phyloP scores from a whole-genome alignment of 2,329 filamentous ascomycete genomes.

The Rutstroemia sp. region DNA sequence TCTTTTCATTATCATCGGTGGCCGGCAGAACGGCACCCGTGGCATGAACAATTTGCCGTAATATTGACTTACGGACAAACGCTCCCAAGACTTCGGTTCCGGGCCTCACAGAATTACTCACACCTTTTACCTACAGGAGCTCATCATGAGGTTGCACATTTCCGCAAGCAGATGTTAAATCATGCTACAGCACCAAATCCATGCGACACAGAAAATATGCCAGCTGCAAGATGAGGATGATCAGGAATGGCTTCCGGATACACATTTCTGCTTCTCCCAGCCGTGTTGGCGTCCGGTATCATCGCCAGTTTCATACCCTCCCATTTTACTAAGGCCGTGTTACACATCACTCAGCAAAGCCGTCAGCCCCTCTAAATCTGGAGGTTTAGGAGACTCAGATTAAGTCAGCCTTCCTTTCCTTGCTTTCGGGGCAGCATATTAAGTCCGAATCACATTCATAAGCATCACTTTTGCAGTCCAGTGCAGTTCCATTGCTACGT shows the following conservation, averaged over 20 bases:
- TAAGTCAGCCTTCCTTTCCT: neutral
- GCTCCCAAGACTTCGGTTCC: neutral
- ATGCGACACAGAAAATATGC: neutral
- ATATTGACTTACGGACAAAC: neutral
- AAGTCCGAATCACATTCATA: slow-evolving; percentile 3
- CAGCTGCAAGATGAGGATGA: neutral
- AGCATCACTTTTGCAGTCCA: slow-evolving; percentile 10
- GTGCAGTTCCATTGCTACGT: too few species aligned
- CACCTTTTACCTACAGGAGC: neutral
- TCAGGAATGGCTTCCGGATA: neutral
- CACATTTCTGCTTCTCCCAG: neutral
- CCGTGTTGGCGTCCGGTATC: neutral
- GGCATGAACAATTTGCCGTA: neutral
- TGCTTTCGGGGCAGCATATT: neutral
- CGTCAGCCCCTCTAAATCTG: slow-evolving; percentile 6
- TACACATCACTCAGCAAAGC: neutral
- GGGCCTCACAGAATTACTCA: neutral
- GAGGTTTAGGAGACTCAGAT: neutral
- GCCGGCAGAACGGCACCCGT: neutral
- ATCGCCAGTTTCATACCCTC: slow-evolving; percentile 3
- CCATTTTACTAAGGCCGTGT: slow-evolving; percentile 10
- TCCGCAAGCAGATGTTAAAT: neutral
- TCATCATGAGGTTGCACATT: too few species aligned
- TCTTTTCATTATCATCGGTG: neutral
- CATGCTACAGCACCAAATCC: neutral